Evolutionary conservation across 164 flowering plant genomes (phyloP).

Genomic region (Sedum album): DNA sequence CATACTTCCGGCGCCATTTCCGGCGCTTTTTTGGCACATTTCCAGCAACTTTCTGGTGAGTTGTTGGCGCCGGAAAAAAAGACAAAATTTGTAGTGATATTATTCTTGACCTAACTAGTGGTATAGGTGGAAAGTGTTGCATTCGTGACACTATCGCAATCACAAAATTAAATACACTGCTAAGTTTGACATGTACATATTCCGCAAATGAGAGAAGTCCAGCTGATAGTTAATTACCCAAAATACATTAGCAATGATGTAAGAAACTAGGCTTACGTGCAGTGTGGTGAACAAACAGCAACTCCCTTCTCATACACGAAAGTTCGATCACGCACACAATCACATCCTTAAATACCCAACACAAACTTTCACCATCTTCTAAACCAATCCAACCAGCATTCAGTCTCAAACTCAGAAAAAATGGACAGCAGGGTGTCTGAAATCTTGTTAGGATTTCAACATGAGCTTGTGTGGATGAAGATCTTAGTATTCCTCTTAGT

Average conservation of each 20-base stretch:
- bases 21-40: no score
- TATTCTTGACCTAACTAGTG: no score
- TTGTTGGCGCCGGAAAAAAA: no score
- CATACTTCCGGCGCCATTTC: no score
- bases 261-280: slow-evolving; percentile 3
- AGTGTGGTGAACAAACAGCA: not conserved
- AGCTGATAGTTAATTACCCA: no score
- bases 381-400: not conserved
- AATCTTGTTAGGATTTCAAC: not conserved
- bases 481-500: not conserved
- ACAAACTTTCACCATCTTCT: not conserved
- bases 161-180: no score
- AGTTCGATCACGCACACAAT: not conserved
- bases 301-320: not conserved
- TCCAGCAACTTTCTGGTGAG: no score
- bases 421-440: not conserved
- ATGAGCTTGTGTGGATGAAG: slow-evolving; percentile 3
- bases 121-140: no score
- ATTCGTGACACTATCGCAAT: no score
- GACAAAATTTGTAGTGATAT: no score
- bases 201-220: no score
- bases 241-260: not conserved
- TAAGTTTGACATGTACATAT: no score
- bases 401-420: not conserved
- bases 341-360: not conserved